Percentiles rank a stretch among this genome's conserved stretches.
These are phyloP conservation scores for Teratosphaeria gauchensis DNA, from an alignment of 2,329 filamentous ascomycete species.

Conservation along the genomic window DNA sequence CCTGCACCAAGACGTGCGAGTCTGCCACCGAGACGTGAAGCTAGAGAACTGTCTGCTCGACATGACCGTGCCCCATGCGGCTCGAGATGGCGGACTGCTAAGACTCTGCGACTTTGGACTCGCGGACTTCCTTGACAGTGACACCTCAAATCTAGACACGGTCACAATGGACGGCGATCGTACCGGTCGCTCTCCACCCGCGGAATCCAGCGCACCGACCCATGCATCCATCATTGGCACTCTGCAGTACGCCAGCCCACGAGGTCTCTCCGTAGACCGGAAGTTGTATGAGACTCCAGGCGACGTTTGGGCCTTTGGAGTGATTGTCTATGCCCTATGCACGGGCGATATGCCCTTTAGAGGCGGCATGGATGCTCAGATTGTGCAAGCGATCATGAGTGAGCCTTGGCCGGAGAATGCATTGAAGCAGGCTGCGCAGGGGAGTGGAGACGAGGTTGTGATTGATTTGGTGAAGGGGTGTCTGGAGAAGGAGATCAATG, in stretches of 20 bases:
- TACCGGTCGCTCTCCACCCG: not conserved
- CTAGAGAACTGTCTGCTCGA: slow-evolving; percentile 59
- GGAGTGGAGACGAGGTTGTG: slow-evolving; percentile 31
- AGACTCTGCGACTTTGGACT: slow-evolving; percentile 61
- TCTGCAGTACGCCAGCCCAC: slow-evolving; percentile 46
- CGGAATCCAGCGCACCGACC: slow-evolving; percentile 4
- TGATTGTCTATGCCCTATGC: slow-evolving; percentile 51
- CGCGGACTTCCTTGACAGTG: slow-evolving; percentile 54
- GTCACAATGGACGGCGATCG: slow-evolving; percentile 8
- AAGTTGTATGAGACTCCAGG: slow-evolving; percentile 45
- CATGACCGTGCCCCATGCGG: slow-evolving; percentile 39
- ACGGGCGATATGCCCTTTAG: slow-evolving; percentile 55
- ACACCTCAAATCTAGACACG: slow-evolving; percentile 16
- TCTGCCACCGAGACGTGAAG: slow-evolving; percentile 60
- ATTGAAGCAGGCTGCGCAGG: slow-evolving; percentile 36
- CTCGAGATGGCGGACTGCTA: slow-evolving; percentile 44
- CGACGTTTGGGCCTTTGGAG: slow-evolving; percentile 59
- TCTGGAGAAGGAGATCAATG: slow-evolving; percentile 45
- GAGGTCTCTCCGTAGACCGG: slow-evolving; percentile 33
- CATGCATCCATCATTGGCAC: slow-evolving; percentile 46
- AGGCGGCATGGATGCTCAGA: slow-evolving; percentile 48
- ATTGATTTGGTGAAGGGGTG: slow-evolving; percentile 52
- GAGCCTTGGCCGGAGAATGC: slow-evolving; percentile 49
- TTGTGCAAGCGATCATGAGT: slow-evolving; percentile 49
- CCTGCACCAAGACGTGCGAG: slow-evolving; percentile 55